Percentiles rank a stretch among this genome's conserved stretches.
Conservation (phyloP, 1,284 basidiomycete species). For the Microbotryum saponariae region DNA sequence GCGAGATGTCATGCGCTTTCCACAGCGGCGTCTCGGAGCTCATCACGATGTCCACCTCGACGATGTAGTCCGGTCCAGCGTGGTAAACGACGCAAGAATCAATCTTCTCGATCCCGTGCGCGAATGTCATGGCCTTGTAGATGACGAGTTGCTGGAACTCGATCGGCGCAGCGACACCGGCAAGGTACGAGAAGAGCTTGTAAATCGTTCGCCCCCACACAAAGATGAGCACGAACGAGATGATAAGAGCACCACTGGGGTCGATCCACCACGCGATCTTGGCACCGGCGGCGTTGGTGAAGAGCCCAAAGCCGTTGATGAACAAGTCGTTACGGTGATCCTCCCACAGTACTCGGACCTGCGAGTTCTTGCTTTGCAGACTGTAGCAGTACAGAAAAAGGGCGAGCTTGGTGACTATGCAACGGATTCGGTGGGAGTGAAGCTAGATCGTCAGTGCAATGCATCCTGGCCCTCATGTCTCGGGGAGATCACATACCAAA, state of each 20-base stretch:
- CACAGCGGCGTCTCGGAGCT: constrained; percentile 77
- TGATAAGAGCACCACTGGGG: constrained; percentile 71
- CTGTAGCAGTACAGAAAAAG: constrained; percentile 82
- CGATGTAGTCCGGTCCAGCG: constrained; percentile 65
- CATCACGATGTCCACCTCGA: constrained; percentile 94
- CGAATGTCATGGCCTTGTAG: constrained; percentile 82
- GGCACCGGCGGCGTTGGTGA: constrained; percentile 80
- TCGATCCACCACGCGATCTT: constrained; percentile 80
- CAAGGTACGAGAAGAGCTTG: constrained; percentile 74
- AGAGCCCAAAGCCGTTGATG: constrained; percentile 56
- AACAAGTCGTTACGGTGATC: constrained; percentile 54
- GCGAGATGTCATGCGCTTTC: constrained; percentile 80
- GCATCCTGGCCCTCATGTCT: neutral
- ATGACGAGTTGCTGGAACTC: constrained; percentile 85
- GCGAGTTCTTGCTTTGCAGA: constrained; percentile 69
- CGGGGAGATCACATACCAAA: constrained; percentile 51
- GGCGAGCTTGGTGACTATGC: constrained; percentile 65
- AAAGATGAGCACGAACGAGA: constrained; percentile 43
- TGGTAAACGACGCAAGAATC: constrained; percentile 59
- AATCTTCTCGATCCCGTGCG: constrained; percentile 71
- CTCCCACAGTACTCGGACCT: constrained; percentile 89
- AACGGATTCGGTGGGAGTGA: neutral
- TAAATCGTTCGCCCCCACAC: constrained; percentile 55
- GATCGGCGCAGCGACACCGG: constrained; percentile 81
- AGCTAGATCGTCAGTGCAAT: neutral